Evolutionary conservation across 768 basidiomycete genomes (phyloP).

Genomic region (Naganishia friedmannii): DNA sequence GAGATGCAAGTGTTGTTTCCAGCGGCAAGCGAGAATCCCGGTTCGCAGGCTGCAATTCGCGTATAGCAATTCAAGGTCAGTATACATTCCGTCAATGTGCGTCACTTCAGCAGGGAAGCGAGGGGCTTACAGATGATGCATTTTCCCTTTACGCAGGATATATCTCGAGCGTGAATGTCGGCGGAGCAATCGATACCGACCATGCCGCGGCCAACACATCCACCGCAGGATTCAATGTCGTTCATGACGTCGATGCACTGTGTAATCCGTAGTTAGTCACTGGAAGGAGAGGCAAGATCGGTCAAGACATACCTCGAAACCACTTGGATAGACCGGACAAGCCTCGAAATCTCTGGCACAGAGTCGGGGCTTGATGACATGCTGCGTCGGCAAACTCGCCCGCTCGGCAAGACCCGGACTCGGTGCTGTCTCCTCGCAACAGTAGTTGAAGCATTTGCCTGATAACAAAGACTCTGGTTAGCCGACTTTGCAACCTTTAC

Average conservation of each 20-base stretch:
- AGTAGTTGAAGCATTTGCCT: conserved; percentile 7
- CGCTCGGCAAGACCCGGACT: conserved; percentile 4
- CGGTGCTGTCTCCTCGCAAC: not conserved
- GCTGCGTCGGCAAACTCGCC: not conserved
- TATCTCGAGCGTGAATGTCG: not conserved
- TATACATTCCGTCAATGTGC: not conserved
- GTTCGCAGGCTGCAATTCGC: not conserved
- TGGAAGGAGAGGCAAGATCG: too few relatives aligned
- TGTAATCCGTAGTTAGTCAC: not conserved
- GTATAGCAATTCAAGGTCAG: too few relatives aligned
- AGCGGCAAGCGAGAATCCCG: conserved; percentile 4
- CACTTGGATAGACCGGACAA: conserved; percentile 17
- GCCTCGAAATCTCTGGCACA: conserved; percentile 1
- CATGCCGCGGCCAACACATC: conserved; percentile 17
- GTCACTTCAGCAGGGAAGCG: not conserved
- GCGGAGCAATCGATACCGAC: conserved; percentile 11
- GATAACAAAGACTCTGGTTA: too few relatives aligned
- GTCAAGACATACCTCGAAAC: conserved; percentile 2
- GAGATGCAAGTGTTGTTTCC: conserved; percentile 14
- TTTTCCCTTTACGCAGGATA: not conserved
- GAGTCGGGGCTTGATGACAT: not conserved
- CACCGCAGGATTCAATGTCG: conserved; percentile 22
- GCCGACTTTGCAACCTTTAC: too few relatives aligned
- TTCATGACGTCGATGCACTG: conserved; percentile 24
- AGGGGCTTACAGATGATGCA: conserved; percentile 20